These are phyloP conservation scores for Choanephora cucurbitarum DNA, from an alignment of 371 early-diverging fungal species.

Conservation along the genomic window DNA sequence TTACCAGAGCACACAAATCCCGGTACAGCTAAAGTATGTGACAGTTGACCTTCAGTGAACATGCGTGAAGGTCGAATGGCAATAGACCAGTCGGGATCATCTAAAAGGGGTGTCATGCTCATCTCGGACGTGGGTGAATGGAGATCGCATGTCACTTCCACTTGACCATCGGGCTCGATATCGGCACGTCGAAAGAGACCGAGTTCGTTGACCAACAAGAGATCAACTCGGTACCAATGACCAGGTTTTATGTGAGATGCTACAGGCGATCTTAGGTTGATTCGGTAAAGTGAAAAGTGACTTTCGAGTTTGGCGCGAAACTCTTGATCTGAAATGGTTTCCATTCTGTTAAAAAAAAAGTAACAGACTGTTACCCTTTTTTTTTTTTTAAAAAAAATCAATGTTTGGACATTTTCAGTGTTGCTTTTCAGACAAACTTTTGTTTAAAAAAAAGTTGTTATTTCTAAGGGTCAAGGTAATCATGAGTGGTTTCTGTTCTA, in stretches of 20 bases:
- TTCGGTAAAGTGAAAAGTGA: conserved; percentile 50
- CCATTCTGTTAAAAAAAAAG: conserved; percentile 7
- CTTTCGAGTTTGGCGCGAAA: conserved; percentile 43
- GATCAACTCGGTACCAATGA: conserved; percentile 46
- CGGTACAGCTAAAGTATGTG: conserved; percentile 14
- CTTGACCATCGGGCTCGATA: conserved; percentile 37
- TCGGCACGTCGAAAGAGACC: conserved; percentile 46
- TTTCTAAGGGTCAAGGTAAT: too few species aligned
- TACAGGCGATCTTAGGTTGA: conserved; percentile 40
- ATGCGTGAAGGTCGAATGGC: conserved; percentile 17
- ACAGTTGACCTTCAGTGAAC: conserved; percentile 11
- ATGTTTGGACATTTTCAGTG: too few species aligned
- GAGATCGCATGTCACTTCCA: conserved; percentile 28
- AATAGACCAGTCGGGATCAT: conserved; percentile 14
- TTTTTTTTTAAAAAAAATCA: not conserved
- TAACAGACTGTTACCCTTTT: not conserved
- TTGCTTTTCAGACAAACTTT: too few species aligned
- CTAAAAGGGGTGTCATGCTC: conserved; percentile 16
- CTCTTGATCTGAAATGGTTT: conserved; percentile 36
- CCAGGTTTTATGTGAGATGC: conserved; percentile 20
- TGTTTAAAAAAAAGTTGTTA: too few species aligned
- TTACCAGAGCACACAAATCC: conserved; percentile 48
- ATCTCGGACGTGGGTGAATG: conserved; percentile 5
- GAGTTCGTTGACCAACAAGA: conserved; percentile 46
- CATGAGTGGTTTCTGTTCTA: too few species aligned